A percentile compares a stretch with the other conserved stretches of the same genome.
Evolutionary conservation across 305 asterid species (phyloP).

Genomic region (Striga hermonthica): DNA sequence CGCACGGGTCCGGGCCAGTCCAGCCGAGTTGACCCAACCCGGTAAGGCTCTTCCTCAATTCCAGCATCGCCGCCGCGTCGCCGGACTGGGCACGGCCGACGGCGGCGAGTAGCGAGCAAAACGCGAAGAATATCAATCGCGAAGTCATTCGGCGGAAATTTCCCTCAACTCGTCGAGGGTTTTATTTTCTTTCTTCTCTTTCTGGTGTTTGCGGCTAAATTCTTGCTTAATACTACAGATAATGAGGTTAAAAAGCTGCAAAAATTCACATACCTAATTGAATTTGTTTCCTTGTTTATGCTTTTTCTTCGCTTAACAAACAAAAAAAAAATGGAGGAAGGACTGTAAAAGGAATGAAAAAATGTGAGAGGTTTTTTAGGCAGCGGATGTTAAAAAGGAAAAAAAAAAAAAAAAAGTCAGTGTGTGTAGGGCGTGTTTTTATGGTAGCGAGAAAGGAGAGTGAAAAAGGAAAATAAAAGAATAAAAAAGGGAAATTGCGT

Average conservation of each 20-base stretch:
- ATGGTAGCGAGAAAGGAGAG: constrained; percentile 1
- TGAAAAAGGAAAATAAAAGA: too few relatives aligned
- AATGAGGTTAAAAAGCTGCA: too few relatives aligned
- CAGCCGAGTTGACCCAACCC: constrained; percentile 56
- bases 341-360: too few relatives aligned
- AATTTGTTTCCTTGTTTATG: constrained; percentile 17
- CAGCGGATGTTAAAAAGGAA: too few relatives aligned
- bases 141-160: constrained; percentile 25
- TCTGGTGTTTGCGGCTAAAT: not conserved
- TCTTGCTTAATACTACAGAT: not conserved
- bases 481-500: too few relatives aligned
- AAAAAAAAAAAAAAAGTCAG: too few relatives aligned
- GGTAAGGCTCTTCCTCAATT: constrained; percentile 46
- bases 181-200: not conserved
- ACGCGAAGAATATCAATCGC: constrained; percentile 27
- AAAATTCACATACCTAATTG: not conserved
- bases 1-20: constrained; percentile 57
- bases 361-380: too few relatives aligned
- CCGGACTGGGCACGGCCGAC: constrained; percentile 38
- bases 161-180: not conserved
- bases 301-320: too few relatives aligned
- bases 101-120: constrained; percentile 29
- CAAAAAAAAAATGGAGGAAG: not conserved
- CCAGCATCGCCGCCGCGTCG: constrained; percentile 72
- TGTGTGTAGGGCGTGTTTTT: not conserved